Conservation (phyloP, 176 grass and related monocot species). For the Typha latifolia region DNA sequence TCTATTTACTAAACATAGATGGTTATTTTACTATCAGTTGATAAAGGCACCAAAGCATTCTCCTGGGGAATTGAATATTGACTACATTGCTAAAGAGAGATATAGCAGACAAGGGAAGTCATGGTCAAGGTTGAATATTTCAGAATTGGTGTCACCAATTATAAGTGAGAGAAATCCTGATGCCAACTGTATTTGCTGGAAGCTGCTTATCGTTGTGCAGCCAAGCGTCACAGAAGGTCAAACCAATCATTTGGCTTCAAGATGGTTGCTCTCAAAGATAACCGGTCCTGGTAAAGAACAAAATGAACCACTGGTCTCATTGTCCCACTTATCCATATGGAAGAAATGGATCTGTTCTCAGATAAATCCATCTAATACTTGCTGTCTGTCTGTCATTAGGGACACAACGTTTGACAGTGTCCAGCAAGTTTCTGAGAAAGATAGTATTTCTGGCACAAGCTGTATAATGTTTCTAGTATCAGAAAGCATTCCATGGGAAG, state of each 20-base stretch:
- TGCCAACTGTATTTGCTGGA: constrained; percentile 81
- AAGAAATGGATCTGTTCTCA: constrained; percentile 35
- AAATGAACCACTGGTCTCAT: constrained; percentile 27
- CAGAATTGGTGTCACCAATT: constrained; percentile 61
- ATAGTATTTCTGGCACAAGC: constrained; percentile 31
- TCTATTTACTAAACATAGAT: background rate
- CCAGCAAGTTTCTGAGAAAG: constrained; percentile 32
- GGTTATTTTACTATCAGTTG: constrained; percentile 17
- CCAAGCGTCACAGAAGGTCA: constrained; percentile 19
- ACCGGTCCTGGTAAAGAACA: constrained; percentile 42
- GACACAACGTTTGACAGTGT: constrained; percentile 25
- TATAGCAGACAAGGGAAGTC: constrained; percentile 38
- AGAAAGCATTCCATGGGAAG: constrained; percentile 66
- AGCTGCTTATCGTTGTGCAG: constrained; percentile 56
- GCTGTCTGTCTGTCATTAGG: constrained; percentile 63
- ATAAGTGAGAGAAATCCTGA: constrained; percentile 59
- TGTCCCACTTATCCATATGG: constrained; percentile 52
- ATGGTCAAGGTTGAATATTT: constrained; percentile 55
- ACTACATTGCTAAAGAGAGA: constrained; percentile 50
- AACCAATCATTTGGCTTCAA: constrained; percentile 30
- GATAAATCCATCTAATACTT: constrained; percentile 8
- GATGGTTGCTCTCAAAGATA: constrained; percentile 79
- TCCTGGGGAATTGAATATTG: constrained; percentile 43
- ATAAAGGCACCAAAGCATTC: constrained; percentile 48
- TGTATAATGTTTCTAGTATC: constrained; percentile 66